Conservation (phyloP, 441 rosid species). For the Arabidopsis hybrid region DNA sequence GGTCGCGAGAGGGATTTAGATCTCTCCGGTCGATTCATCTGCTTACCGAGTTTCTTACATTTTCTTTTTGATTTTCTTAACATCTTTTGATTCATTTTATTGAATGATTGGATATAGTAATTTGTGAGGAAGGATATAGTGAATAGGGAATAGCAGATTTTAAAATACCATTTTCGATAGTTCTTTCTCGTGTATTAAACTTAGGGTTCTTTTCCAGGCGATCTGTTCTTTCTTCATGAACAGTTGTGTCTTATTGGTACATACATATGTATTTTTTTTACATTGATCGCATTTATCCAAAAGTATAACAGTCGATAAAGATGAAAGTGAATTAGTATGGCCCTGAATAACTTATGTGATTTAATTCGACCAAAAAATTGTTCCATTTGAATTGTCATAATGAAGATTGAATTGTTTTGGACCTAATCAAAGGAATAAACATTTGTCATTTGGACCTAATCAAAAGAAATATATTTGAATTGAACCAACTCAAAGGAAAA, state of each 20-base stretch:
- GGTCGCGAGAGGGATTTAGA: conserved; percentile 50
- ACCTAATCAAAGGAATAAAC: no score
- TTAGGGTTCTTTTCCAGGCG: conserved; percentile 20
- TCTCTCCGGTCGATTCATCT: conserved; percentile 59
- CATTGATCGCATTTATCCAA: no score
- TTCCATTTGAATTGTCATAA: no score
- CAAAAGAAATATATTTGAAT: no score
- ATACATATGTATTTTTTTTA: background rate
- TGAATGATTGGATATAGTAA: background rate
- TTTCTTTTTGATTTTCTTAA: accelerated
- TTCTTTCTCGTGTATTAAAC: conserved; percentile 31
- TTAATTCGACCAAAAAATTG: no score
- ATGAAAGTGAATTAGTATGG: background rate
- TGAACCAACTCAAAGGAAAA: no score
- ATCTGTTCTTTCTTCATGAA: conserved; percentile 17
- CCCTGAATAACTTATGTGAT: no score
- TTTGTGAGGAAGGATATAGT: conserved; percentile 39
- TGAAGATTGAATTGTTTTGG: no score
- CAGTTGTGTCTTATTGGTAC: conserved; percentile 31
- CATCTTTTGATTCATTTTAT: background rate
- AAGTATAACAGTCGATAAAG: no score
- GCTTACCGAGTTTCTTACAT: conserved; percentile 87
- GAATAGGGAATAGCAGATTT: background rate
- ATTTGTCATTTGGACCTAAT: no score
- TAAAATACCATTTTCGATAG: background rate